A percentile compares a stretch with the other conserved stretches of the same genome.
phyloP scores from a whole-genome alignment of 2,329 filamentous ascomycete species.

The Anthostomella pinea region DNA sequence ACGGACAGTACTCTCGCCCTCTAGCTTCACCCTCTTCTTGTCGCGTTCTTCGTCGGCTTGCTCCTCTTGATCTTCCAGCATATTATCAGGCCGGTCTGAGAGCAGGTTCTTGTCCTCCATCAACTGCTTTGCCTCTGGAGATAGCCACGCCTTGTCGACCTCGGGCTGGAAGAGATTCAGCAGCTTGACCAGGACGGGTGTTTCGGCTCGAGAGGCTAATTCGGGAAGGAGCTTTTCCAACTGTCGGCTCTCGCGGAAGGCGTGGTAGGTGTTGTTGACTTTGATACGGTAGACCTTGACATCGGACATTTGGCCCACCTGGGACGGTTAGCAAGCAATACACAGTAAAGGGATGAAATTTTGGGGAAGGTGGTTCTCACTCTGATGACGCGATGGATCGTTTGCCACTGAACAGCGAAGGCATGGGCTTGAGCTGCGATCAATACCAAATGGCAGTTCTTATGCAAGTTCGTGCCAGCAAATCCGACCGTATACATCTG shows the following conservation, averaged over 20 bases:
- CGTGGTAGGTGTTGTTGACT: constrained; percentile 26
- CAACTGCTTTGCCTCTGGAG: constrained; percentile 17
- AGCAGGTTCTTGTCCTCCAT: constrained; percentile 17
- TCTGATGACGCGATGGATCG: constrained; percentile 29
- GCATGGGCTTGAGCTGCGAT: constrained; percentile 27
- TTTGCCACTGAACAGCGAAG: constrained; percentile 24
- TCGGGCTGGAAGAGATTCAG: constrained; percentile 29
- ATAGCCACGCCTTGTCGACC: constrained; percentile 21
- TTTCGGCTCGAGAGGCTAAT: constrained; percentile 22
- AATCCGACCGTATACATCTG: constrained; percentile 30
- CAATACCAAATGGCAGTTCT: constrained; percentile 26
- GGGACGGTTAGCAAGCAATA: constrained; percentile 11
- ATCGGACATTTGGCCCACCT: constrained; percentile 26
- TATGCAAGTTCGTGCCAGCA: constrained; percentile 28
- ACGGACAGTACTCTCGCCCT: too few relatives aligned
- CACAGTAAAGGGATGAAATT: not conserved
- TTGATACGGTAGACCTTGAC: constrained; percentile 26
- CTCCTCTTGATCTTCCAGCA: constrained; percentile 5
- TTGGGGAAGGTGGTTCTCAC: constrained; percentile 15
- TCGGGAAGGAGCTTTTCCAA: constrained; percentile 30
- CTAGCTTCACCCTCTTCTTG: too few relatives aligned
- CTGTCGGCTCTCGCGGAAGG: constrained; percentile 28
- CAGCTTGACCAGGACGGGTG: constrained; percentile 20
- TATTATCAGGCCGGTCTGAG: too few relatives aligned
- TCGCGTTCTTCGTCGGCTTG: too few relatives aligned